phyloP scores from a whole-genome alignment of 2,329 filamentous ascomycete species.

The Botrytis cinerea region DNA sequence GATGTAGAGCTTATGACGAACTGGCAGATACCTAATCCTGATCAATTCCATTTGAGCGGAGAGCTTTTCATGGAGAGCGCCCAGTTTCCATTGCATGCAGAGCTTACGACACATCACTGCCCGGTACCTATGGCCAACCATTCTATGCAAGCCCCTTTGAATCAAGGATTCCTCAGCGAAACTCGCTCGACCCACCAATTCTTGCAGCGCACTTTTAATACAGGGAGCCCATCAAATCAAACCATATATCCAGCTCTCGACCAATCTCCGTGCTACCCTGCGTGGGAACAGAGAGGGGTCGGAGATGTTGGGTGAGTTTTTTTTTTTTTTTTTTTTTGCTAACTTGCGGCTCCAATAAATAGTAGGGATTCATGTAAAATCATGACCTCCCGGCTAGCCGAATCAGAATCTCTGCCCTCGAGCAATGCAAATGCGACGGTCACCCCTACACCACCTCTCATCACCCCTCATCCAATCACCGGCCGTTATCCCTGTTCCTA shows the following conservation, averaged over 20 bases:
- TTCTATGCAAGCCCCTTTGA: not conserved
- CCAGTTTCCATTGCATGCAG: not conserved
- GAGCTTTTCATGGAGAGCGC: not conserved
- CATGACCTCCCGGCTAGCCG: too few relatives aligned
- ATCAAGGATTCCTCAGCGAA: not conserved
- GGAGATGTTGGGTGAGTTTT: not conserved
- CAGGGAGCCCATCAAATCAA: not conserved
- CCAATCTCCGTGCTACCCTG: not conserved
- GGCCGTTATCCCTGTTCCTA: constrained; percentile 5
- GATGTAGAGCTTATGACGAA: not conserved
- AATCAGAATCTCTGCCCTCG: not conserved
- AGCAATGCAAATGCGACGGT: not conserved
- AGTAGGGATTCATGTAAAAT: too few relatives aligned
- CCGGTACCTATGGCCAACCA: not conserved
- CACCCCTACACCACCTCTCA: not conserved
- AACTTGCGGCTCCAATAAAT: too few relatives aligned
- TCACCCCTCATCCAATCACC: not conserved
- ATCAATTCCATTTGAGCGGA: not conserved
- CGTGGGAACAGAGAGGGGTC: not conserved
- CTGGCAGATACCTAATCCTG: not conserved
- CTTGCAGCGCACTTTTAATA: not conserved
- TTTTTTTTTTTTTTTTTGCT: not conserved
- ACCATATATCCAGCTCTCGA: not conserved
- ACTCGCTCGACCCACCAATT: not conserved
- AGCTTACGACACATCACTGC: not conserved